These are phyloP conservation scores for Rubia balearica DNA, from an alignment of 305 asterid genomes.

Conservation along the genomic window DNA sequence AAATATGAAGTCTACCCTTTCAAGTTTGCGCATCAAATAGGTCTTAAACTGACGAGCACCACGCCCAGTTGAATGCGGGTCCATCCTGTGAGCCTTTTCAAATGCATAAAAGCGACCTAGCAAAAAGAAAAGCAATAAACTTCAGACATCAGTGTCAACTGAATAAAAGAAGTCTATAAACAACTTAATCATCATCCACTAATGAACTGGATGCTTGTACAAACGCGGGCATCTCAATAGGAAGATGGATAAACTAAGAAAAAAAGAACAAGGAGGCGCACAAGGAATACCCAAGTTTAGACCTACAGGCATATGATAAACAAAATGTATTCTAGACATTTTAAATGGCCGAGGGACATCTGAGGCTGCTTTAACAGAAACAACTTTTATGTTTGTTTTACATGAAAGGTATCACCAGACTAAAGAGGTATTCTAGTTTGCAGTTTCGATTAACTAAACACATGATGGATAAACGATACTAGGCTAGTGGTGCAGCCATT, in stretches of 20 bases:
- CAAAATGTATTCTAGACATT: not conserved
- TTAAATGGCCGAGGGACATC: not conserved
- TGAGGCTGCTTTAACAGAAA: not conserved
- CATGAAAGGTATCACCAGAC: not conserved
- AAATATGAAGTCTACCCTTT: constrained; percentile 41
- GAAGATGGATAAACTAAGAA: not conserved
- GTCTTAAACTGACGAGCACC: constrained; percentile 99
- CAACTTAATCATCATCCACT: not conserved
- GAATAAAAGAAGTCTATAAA: not conserved
- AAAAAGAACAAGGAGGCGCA: not conserved
- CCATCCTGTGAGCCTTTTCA: constrained; percentile 93
- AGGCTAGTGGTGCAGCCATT: not conserved
- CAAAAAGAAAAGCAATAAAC: constrained; percentile 6
- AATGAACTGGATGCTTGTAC: not conserved
- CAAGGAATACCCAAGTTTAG: too few species aligned
- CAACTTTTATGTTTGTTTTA: not conserved
- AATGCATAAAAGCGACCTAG: constrained; percentile 97
- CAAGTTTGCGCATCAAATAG: constrained; percentile 74
- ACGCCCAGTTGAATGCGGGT: constrained; percentile 75
- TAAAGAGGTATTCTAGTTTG: not conserved
- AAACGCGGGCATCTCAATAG: not conserved
- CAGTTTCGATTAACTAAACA: not conserved
- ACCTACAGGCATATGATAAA: not conserved
- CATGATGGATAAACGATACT: not conserved
- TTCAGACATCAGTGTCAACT: not conserved